Percentiles rank a stretch among this genome's conserved stretches.
These are phyloP conservation scores for Candida albicans DNA, from an alignment of 1,139 yeast species.

Conservation along the genomic window DNA sequence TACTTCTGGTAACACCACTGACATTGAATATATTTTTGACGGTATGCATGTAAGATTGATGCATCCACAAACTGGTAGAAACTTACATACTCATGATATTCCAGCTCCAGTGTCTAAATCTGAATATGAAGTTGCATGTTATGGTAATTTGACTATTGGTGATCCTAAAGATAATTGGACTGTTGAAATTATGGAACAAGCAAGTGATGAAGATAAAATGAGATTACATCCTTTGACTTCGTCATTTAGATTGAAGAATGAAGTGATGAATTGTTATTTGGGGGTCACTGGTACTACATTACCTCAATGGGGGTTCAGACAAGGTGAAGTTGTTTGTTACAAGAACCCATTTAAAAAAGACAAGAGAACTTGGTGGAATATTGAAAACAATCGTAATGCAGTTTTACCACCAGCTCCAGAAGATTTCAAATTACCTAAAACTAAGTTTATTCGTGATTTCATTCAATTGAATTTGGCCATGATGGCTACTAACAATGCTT, in stretches of 20 bases:
- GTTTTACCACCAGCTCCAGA: conserved; percentile 71
- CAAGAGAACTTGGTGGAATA: conserved; percentile 97
- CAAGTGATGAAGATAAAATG: conserved; percentile 64
- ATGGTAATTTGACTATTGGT: conserved; percentile 85
- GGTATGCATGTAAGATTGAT: conserved; percentile 77
- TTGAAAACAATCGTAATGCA: conserved; percentile 80
- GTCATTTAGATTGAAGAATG: conserved; percentile 73
- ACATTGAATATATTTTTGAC: conserved; percentile 60
- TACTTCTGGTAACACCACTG: conserved; percentile 49
- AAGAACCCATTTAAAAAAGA: conserved; percentile 77
- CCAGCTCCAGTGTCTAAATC: conserved; percentile 74
- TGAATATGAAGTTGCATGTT: conserved; percentile 86
- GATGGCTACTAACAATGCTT: conserved; percentile 98
- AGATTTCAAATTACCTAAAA: conserved; percentile 76
- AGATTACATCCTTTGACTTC: conserved; percentile 85
- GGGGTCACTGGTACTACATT: conserved; percentile 76
- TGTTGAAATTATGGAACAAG: conserved; percentile 79
- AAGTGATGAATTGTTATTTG: conserved; percentile 76
- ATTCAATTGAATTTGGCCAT: conserved; percentile 92
- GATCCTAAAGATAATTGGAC: conserved; percentile 94
- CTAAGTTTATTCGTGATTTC: conserved; percentile 85
- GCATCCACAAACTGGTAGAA: conserved; percentile 83
- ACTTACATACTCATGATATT: conserved; percentile 84
- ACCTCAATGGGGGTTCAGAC: conserved; percentile 99
- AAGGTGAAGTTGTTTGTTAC: conserved; percentile 91